A percentile compares a stretch with the other conserved stretches of the same genome.
Conservation (phyloP, 129 eudicot species). For the Silybum marianum region DNA sequence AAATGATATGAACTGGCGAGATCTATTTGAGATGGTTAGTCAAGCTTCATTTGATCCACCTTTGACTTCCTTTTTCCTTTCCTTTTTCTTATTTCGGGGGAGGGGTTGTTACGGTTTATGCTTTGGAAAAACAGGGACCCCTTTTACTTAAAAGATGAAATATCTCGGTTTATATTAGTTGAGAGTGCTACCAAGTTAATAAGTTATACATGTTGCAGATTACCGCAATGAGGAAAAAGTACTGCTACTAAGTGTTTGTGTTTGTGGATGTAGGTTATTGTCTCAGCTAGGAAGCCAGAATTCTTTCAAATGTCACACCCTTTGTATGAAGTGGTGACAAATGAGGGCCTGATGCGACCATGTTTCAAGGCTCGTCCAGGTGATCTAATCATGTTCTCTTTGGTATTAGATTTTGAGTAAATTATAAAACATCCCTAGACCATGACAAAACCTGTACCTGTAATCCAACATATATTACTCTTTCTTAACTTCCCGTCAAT, state of each 20-base stretch:
- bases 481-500: not conserved
- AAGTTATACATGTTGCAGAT: not conserved
- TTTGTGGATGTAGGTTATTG: slow-evolving; percentile 62
- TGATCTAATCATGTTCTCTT: slow-evolving; percentile 16
- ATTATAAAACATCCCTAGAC: slow-evolving; percentile 4
- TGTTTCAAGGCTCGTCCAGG: slow-evolving; percentile 90
- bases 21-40: slow-evolving; percentile 93
- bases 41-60: not conserved
- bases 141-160: not conserved
- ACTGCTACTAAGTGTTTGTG: not conserved
- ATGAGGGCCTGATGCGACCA: slow-evolving; percentile 93
- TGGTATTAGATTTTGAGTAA: slow-evolving; percentile 11
- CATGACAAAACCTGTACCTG: not conserved
- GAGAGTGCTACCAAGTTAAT: slow-evolving; percentile 7
- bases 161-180: not conserved
- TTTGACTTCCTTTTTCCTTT: slow-evolving; percentile 11
- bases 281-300: slow-evolving; percentile 96
- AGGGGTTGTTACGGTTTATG: not conserved
- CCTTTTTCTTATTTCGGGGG: not conserved
- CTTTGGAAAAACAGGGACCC: not conserved
- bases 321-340: slow-evolving; percentile 93
- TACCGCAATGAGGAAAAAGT: not conserved
- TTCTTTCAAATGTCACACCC: slow-evolving; percentile 98
- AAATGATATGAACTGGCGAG: slow-evolving; percentile 94
- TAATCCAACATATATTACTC: not conserved